Evolutionary conservation across 495 filamentous ascomycete genomes (phyloP).

Genomic region (Glarea lozoyensis): DNA sequence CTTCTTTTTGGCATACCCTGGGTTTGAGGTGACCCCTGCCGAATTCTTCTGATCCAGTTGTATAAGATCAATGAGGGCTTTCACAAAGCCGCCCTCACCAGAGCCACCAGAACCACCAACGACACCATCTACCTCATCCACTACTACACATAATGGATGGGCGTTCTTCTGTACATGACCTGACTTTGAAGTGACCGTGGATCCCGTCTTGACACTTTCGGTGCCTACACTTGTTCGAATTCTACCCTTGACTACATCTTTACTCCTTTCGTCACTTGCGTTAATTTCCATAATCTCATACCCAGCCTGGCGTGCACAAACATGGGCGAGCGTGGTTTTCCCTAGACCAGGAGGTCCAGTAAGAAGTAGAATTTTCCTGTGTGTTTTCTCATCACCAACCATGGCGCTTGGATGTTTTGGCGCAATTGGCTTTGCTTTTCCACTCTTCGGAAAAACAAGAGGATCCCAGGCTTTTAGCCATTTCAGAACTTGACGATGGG

Average conservation of each 20-base stretch:
- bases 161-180: conserved; percentile 63
- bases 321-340: conserved; percentile 94
- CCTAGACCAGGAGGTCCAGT: conserved; percentile 88
- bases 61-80: conserved; percentile 85
- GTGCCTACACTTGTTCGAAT: conserved; percentile 84
- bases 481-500: conserved; percentile 80
- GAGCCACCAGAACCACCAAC: conserved; percentile 63
- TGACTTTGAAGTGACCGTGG: conserved; percentile 38
- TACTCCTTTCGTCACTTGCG: conserved; percentile 70
- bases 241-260: conserved; percentile 74
- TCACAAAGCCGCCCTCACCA: conserved; percentile 82
- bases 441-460: conserved; percentile 74
- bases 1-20: conserved; percentile 27
- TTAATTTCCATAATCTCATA: conserved; percentile 92
- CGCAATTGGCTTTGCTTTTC: conserved; percentile 38
- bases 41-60: conserved; percentile 74
- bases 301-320: conserved; percentile 88
- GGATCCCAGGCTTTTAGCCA: conserved; percentile 95
- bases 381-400: conserved; percentile 55
- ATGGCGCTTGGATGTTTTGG: conserved; percentile 28
- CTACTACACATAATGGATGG: conserved; percentile 82
- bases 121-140: conserved; percentile 95
- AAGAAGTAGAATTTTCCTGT: conserved; percentile 80
- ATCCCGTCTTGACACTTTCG: conserved; percentile 80
- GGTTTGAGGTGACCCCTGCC: conserved; percentile 31